A percentile compares a stretch with the other conserved stretches of the same genome.
Conservation (phyloP, 345 rosid genomes). For the Euphorbia lathyris region DNA sequence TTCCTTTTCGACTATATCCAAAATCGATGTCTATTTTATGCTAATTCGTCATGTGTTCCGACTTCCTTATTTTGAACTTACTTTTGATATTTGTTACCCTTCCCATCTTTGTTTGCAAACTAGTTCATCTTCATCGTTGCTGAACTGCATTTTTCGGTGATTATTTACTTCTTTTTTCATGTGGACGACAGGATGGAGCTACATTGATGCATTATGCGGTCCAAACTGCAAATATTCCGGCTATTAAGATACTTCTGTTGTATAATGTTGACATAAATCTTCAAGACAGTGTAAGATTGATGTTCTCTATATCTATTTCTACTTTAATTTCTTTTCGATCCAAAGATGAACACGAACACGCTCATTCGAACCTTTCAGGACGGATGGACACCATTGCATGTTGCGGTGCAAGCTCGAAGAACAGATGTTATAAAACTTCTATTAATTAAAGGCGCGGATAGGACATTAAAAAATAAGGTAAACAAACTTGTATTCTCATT, state of each 20-base stretch:
- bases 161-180: not conserved
- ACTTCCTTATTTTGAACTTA: not conserved
- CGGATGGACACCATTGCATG: conserved; percentile 96
- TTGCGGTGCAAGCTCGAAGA: conserved; percentile 83
- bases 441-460: conserved; percentile 75
- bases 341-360: not conserved
- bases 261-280: conserved; percentile 79
- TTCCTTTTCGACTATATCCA: not conserved
- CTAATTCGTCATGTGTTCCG: not conserved
- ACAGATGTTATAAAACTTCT: conserved; percentile 76
- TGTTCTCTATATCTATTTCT: not conserved
- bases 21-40: no score
- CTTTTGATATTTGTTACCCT: not conserved
- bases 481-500: not conserved
- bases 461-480: conserved; percentile 39
- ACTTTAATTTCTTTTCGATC: not conserved
- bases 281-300: conserved; percentile 65
- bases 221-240: conserved; percentile 67
- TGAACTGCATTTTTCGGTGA: not conserved
- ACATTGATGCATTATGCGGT: conserved; percentile 93
- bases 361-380: conserved; percentile 44
- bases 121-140: not conserved
- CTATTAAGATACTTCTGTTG: conserved; percentile 70
- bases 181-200: conserved; percentile 69
- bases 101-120: not conserved